Percentiles rank a stretch among this genome's conserved stretches.
These are phyloP conservation scores for Chlamydomonas incerta DNA, from an alignment of 139 green algal species.

Conservation along the genomic window DNA sequence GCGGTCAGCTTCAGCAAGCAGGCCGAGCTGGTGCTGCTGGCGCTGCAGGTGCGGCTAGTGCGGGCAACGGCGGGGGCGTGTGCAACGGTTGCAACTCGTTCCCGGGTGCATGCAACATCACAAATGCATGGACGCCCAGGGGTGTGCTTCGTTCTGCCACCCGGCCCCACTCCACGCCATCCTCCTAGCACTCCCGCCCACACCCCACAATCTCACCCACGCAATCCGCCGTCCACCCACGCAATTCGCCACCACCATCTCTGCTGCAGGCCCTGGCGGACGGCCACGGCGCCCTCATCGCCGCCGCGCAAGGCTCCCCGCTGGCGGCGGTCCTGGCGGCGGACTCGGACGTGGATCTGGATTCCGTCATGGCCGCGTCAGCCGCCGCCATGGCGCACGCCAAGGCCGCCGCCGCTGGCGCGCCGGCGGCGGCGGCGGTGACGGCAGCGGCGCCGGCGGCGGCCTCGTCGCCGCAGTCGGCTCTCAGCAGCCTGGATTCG, in stretches of 20 bases:
- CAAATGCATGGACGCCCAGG: no score
- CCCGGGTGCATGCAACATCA: no score
- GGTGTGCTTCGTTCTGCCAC: no score
- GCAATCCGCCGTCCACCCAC: no score
- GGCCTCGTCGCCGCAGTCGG: not conserved
- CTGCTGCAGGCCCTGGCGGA: not conserved
- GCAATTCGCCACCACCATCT: not conserved
- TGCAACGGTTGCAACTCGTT: no score
- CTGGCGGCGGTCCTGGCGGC: not conserved
- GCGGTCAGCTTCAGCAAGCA: constrained; percentile 2
- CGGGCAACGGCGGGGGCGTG: no score
- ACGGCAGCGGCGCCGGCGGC: not conserved
- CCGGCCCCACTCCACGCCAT: no score
- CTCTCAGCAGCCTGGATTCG: constrained; percentile 22
- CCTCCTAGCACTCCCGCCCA: no score
- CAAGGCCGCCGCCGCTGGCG: not conserved
- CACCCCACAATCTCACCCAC: no score
- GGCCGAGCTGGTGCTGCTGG: constrained; percentile 33
- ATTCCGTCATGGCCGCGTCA: not conserved
- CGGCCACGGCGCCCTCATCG: not conserved
- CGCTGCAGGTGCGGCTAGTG: constrained; percentile 22
- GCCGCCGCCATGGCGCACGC: constrained; percentile 9
- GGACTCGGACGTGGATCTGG: not conserved
- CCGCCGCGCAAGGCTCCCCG: not conserved
- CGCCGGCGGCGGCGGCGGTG: not conserved